Percentiles rank a stretch among this genome's conserved stretches.
phyloP scores from a whole-genome alignment of 2,329 filamentous ascomycete species.

The Claviceps sp. region DNA sequence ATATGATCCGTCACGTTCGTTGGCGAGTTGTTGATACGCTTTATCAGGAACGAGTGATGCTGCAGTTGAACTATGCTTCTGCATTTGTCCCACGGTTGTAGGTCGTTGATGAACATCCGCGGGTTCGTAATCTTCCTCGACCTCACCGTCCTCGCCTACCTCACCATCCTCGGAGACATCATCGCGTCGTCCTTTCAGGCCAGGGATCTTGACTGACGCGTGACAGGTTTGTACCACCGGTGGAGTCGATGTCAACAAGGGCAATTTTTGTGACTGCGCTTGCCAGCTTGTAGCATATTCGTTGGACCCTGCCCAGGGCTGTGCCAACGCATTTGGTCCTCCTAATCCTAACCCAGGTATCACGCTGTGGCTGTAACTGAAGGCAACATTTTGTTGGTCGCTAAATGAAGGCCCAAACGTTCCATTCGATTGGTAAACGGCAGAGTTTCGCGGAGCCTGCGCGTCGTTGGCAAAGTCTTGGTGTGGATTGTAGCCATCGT shows the following conservation, averaged over 20 bases:
- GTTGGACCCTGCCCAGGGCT: slow-evolving; percentile 9
- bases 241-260: background rate
- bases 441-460: slow-evolving; percentile 6
- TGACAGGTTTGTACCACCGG: background rate
- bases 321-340: slow-evolving; percentile 9
- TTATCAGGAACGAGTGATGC: background rate
- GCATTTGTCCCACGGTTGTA: background rate
- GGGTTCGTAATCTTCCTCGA: slow-evolving; percentile 43
- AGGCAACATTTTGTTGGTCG: slow-evolving; percentile 13
- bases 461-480: slow-evolving; percentile 10
- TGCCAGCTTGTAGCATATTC: background rate
- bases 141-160: slow-evolving; percentile 51
- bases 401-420: background rate
- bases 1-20: slow-evolving; percentile 38
- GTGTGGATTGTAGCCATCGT: slow-evolving; percentile 12
- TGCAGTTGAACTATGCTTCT: background rate
- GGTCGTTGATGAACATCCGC: slow-evolving; percentile 3
- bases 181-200: slow-evolving; percentile 1
- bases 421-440: slow-evolving; percentile 5
- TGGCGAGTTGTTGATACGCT: background rate
- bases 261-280: background rate
- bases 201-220: slow-evolving; percentile 1
- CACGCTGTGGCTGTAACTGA: slow-evolving; percentile 9
- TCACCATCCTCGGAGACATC: slow-evolving; percentile 55
- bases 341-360: slow-evolving; percentile 23